A percentile compares a stretch with the other conserved stretches of the same genome.
These are phyloP conservation scores for Cymbidium sinense DNA, from an alignment of 106 monocot species.

Conservation along the genomic window DNA sequence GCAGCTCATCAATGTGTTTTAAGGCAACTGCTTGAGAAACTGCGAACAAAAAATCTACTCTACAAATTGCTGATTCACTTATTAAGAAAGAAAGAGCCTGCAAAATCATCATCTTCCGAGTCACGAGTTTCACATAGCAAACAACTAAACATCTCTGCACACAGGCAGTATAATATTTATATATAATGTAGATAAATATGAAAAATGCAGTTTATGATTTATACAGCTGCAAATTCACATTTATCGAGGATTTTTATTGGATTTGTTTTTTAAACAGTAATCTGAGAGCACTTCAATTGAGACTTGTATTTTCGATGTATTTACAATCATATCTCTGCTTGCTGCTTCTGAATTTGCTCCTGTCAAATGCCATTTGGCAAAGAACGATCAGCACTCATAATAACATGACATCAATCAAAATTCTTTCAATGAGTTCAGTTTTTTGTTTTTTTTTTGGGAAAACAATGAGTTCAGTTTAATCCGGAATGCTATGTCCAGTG, in stretches of 20 bases:
- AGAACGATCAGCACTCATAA: not conserved
- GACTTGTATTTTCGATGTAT: not conserved
- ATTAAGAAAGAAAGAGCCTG: no score
- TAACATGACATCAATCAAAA: not conserved
- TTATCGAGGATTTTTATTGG: no score
- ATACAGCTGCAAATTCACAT: not conserved
- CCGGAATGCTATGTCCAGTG: not conserved
- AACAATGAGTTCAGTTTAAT: not conserved
- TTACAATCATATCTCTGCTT: not conserved
- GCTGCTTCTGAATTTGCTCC: constrained; percentile 10
- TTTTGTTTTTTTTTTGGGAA: no score
- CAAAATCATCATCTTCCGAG: no score
- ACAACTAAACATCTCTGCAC: no score
- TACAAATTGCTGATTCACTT: no score
- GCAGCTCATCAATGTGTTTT: no score
- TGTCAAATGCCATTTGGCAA: constrained; percentile 5
- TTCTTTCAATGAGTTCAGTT: not conserved
- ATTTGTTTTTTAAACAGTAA: no score
- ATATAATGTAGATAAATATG: not conserved
- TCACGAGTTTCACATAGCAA: no score
- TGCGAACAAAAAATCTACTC: no score
- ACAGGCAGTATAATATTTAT: no score
- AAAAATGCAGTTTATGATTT: not conserved
- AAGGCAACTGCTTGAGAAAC: no score
- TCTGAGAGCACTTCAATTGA: not conserved